A percentile compares a stretch with the other conserved stretches of the same genome.
Evolutionary conservation across 2,329 filamentous ascomycete genomes (phyloP).

Genomic region (Rugonectria rugulosa): DNA sequence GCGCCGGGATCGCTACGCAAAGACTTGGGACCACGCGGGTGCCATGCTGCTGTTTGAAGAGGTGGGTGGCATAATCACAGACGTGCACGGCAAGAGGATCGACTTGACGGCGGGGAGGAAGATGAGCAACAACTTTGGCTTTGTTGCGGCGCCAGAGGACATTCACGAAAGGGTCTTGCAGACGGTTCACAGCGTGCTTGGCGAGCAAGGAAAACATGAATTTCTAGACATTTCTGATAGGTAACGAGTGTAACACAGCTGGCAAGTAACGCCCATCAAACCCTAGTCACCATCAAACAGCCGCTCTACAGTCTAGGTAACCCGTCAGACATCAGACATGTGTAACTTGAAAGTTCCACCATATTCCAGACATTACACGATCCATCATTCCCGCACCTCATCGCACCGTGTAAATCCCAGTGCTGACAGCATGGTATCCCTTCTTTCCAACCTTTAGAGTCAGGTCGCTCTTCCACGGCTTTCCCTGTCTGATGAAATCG

Average conservation of each 20-base stretch:
- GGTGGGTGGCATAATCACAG: conserved; percentile 62
- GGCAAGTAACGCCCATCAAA: too few relatives aligned
- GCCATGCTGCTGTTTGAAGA: conserved; percentile 67
- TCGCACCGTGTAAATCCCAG: conserved; percentile 52
- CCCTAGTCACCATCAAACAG: too few relatives aligned
- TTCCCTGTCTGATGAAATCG: conserved; percentile 43
- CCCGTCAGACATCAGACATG: too few relatives aligned
- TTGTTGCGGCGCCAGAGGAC: conserved; percentile 58
- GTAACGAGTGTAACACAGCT: too few relatives aligned
- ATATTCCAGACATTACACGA: too few relatives aligned
- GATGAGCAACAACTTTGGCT: conserved; percentile 61
- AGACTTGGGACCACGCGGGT: conserved; percentile 68
- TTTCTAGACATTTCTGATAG: too few relatives aligned
- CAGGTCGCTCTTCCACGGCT: conserved; percentile 51
- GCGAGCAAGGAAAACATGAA: conserved; percentile 40
- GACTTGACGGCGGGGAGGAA: conserved; percentile 57
- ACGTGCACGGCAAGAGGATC: conserved; percentile 60
- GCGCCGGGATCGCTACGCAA: conserved; percentile 54
- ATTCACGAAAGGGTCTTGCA: conserved; percentile 58
- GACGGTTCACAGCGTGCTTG: conserved; percentile 80
- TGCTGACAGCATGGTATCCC: conserved; percentile 53
- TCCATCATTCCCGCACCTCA: too few relatives aligned
- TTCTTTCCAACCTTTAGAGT: conserved; percentile 49
- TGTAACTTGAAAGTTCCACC: too few relatives aligned
- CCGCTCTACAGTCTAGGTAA: too few relatives aligned